Evolutionary conservation across 1,139 yeast genomes (phyloP).

Genomic region (Taiozyma sp.): DNA sequence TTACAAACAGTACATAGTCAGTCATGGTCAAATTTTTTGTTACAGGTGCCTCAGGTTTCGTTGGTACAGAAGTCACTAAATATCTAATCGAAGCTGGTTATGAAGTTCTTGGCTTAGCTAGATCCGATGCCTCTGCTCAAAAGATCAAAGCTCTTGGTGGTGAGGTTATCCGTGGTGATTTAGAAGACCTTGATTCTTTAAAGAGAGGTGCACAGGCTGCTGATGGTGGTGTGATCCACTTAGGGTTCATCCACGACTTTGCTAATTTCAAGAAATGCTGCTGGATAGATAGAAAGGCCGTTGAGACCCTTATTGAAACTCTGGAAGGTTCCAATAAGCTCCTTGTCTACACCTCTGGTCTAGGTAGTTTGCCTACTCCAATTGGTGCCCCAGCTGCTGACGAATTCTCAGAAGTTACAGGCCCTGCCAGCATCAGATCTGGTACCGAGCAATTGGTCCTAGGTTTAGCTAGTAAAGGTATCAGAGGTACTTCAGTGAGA

Average conservation of each 20-base stretch:
- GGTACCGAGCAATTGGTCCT: constrained; percentile 11
- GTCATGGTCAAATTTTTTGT: constrained; percentile 21
- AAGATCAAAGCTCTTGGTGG: constrained; percentile 21
- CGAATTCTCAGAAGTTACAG: not conserved
- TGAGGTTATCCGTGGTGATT: constrained; percentile 3
- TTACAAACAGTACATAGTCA: not conserved
- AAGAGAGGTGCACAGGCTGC: constrained; percentile 23
- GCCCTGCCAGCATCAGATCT: constrained; percentile 4
- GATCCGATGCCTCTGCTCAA: constrained; percentile 23
- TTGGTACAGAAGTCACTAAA: constrained; percentile 21
- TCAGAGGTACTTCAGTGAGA: constrained; percentile 22
- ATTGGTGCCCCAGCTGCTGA: not conserved
- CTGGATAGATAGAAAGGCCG: constrained; percentile 22
- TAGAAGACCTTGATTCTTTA: not conserved
- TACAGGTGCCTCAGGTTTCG: constrained; percentile 28
- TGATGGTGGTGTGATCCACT: constrained; percentile 33
- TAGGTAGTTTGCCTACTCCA: constrained; percentile 11
- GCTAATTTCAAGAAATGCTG: constrained; percentile 19
- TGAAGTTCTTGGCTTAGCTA: constrained; percentile 22
- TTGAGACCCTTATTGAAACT: constrained; percentile 24
- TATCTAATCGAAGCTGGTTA: constrained; percentile 16
- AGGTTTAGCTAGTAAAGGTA: constrained; percentile 21
- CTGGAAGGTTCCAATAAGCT: constrained; percentile 24
- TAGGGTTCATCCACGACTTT: constrained; percentile 28
- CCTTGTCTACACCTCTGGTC: constrained; percentile 23